Percentiles rank a stretch among this genome's conserved stretches.
These are phyloP conservation scores for Cucurbitaria berberidis DNA, from an alignment of 2,329 filamentous ascomycete genomes.

Conservation along the genomic window DNA sequence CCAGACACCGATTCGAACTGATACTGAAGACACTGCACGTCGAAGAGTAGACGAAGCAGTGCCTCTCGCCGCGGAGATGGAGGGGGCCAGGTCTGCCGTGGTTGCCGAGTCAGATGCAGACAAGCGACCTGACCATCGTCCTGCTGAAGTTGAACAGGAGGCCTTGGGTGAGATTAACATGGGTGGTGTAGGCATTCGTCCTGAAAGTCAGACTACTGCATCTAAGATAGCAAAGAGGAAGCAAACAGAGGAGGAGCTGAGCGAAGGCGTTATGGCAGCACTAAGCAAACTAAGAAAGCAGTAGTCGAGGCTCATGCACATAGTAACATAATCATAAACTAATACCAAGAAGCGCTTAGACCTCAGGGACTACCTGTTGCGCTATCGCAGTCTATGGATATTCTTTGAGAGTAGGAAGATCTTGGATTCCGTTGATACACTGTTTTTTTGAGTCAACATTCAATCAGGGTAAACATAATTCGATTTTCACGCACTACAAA, in stretches of 20 bases:
- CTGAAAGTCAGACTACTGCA: constrained; percentile 24
- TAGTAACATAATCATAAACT: too few species aligned
- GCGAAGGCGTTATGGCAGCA: constrained; percentile 65
- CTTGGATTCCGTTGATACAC: too few species aligned
- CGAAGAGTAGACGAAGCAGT: constrained; percentile 40
- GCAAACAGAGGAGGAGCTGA: constrained; percentile 54
- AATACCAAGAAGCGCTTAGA: too few species aligned
- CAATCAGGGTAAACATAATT: too few species aligned
- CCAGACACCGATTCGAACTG: constrained; percentile 13
- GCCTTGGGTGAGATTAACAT: constrained; percentile 48
- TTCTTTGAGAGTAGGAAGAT: too few species aligned
- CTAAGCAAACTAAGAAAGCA: constrained; percentile 60
- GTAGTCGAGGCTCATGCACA: constrained; percentile 7
- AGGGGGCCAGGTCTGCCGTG: constrained; percentile 25
- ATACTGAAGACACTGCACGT: constrained; percentile 29
- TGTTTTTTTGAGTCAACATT: too few species aligned
- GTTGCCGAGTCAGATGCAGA: constrained; percentile 43
- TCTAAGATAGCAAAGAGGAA: constrained; percentile 44
- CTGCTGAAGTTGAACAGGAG: constrained; percentile 55
- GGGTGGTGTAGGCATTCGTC: constrained; percentile 18
- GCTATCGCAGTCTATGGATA: too few species aligned
- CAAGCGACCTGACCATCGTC: constrained; percentile 41
- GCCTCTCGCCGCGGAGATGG: constrained; percentile 34
- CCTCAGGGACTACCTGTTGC: too few species aligned
- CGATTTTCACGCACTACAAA: too few species aligned